These are phyloP conservation scores for Aspergillus persii DNA, from an alignment of 2,329 filamentous ascomycete genomes.

Conservation along the genomic window DNA sequence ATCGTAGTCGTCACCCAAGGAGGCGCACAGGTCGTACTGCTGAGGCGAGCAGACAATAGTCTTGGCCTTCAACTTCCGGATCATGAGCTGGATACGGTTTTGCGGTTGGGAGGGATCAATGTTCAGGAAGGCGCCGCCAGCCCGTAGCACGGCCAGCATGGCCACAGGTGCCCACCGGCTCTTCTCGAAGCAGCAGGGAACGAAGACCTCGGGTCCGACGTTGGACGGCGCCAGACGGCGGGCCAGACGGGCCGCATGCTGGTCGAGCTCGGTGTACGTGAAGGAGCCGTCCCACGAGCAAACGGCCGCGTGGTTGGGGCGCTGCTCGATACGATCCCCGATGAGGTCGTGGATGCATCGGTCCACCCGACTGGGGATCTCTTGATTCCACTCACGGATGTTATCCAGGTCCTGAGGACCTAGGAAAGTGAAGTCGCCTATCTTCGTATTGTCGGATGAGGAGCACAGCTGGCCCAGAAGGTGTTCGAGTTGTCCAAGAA, in stretches of 20 bases:
- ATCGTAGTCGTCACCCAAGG: constrained; percentile 1
- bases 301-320: constrained; percentile 7
- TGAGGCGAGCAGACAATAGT: constrained; percentile 11
- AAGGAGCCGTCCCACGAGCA: constrained; percentile 15
- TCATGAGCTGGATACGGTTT: constrained; percentile 11
- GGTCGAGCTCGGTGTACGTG: constrained; percentile 14
- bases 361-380: constrained; percentile 6
- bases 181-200: constrained; percentile 14
- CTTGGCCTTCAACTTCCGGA: constrained; percentile 5
- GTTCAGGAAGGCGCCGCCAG: constrained; percentile 13
- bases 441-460: neutral
- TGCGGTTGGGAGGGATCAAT: constrained; percentile 12
- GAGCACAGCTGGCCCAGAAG: constrained; percentile 9
- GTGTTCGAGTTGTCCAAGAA: constrained; percentile 12
- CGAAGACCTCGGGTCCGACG: constrained; percentile 7
- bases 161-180: constrained; percentile 7
- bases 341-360: constrained; percentile 10
- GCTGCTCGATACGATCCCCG: neutral
- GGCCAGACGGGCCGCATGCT: constrained; percentile 6
- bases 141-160: constrained; percentile 11
- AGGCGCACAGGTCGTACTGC: constrained; percentile 7
- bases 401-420: constrained; percentile 10
- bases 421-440: constrained; percentile 9
- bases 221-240: neutral
- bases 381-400: constrained; percentile 11